Percentiles rank a stretch among this genome's conserved stretches.
Evolutionary conservation across 2,329 filamentous ascomycete species (phyloP).

Genomic region (Metarhizium sp.): DNA sequence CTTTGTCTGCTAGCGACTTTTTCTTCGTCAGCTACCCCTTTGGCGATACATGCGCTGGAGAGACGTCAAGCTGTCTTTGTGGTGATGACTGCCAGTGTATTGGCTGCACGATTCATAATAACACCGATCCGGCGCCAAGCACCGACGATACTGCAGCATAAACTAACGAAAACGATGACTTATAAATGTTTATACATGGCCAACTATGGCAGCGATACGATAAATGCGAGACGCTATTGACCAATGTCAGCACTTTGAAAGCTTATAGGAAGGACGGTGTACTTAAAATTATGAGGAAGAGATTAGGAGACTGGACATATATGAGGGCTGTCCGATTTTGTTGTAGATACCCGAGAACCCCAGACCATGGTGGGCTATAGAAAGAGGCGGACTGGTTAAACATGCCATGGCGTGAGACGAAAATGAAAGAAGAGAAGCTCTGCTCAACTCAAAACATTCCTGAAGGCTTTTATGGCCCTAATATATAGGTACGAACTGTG

Average conservation of each 20-base stretch:
- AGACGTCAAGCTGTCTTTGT: conserved; percentile 43
- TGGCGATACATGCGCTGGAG: conserved; percentile 37
- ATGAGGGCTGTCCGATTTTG: neutral
- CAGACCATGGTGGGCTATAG: too few species aligned
- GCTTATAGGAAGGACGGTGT: neutral
- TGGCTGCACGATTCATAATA: conserved; percentile 45
- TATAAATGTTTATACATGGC: neutral
- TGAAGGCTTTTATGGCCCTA: too few species aligned
- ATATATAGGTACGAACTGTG: too few species aligned
- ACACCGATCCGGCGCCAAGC: conserved; percentile 10
- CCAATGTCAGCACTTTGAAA: neutral
- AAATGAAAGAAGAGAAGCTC: too few species aligned
- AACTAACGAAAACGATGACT: neutral
- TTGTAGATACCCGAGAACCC: neutral
- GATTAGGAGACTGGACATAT: neutral
- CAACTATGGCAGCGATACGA: neutral
- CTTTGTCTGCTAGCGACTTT: conserved; percentile 42
- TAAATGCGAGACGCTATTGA: neutral
- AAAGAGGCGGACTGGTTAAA: too few species aligned
- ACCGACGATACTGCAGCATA: neutral
- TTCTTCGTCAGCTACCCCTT: conserved; percentile 50
- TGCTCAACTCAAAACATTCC: too few species aligned
- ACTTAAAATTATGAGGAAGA: neutral
- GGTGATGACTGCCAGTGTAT: conserved; percentile 51
- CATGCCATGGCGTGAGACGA: too few species aligned